These are phyloP conservation scores for Xylariaceae sp. DNA, from an alignment of 2,329 filamentous ascomycete genomes.

Conservation along the genomic window DNA sequence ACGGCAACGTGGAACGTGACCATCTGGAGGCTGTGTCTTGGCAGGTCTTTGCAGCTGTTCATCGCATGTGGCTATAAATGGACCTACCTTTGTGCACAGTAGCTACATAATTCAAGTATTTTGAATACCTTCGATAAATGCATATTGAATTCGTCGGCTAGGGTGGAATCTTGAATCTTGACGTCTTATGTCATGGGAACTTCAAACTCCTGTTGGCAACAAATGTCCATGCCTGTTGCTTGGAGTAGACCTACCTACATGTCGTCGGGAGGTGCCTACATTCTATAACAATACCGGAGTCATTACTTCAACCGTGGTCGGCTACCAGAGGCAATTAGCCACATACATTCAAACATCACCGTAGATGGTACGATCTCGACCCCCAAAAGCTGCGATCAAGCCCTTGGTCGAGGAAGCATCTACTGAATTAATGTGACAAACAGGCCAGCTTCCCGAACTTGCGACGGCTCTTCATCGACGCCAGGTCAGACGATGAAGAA, in stretches of 20 bases:
- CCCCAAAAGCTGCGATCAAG: background rate
- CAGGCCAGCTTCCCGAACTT: conserved; percentile 85
- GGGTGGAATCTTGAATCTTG: no score
- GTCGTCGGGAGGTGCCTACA: no score
- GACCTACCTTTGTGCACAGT: background rate
- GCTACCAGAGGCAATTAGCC: background rate
- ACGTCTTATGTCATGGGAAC: no score
- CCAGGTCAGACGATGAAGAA: conserved; percentile 87
- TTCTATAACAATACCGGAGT: no score
- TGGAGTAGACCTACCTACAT: no score
- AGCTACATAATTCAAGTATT: no score
- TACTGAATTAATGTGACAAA: conserved; percentile 4
- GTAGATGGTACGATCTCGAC: background rate
- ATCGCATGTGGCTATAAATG: background rate
- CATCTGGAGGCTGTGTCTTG: background rate
- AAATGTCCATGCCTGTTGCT: no score
- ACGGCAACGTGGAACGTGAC: conserved; percentile 10
- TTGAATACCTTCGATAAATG: no score
- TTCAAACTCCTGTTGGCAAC: no score
- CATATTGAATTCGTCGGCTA: no score
- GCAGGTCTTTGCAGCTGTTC: background rate
- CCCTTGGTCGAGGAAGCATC: background rate
- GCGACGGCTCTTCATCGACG: conserved; percentile 92
- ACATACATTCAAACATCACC: background rate
- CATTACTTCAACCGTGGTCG: background rate